phyloP scores from a whole-genome alignment of 2,329 filamentous ascomycete genomes.

The Fusarium foetens region DNA sequence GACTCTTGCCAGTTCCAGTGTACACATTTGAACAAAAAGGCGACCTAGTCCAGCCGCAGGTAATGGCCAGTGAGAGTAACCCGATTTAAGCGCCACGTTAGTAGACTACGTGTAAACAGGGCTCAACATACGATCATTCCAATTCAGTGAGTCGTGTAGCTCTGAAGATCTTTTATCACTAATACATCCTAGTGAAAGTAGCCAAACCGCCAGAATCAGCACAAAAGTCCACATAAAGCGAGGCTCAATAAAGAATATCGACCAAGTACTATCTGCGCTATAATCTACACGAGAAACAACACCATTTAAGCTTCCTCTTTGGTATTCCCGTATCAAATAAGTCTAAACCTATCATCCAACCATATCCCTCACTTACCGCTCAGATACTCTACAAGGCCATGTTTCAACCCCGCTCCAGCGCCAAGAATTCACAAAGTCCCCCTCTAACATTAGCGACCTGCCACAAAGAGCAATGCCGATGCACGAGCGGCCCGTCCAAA shows the following conservation, averaged over 20 bases:
- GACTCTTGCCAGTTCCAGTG: too few relatives aligned
- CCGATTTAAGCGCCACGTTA: background rate
- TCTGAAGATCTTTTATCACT: background rate
- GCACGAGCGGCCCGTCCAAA: constrained; percentile 26
- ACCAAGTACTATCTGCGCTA: background rate
- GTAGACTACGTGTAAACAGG: fast-evolving
- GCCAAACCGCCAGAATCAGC: background rate
- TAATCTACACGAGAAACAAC: background rate
- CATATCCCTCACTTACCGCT: background rate
- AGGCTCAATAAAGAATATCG: background rate
- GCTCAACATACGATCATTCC: background rate
- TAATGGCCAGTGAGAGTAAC: too few relatives aligned
- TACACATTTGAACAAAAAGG: too few relatives aligned
- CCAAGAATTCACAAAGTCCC: constrained; percentile 36
- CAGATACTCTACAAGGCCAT: background rate
- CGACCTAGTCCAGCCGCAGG: too few relatives aligned
- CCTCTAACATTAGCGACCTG: constrained; percentile 12
- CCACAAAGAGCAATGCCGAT: constrained; percentile 34
- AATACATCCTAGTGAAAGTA: background rate
- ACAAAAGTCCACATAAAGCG: background rate
- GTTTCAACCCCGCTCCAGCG: constrained; percentile 19
- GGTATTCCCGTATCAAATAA: background rate
- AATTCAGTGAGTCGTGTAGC: fast-evolving
- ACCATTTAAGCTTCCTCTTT: background rate
- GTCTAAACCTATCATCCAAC: background rate